A percentile compares a stretch with the other conserved stretches of the same genome.
Evolutionary conservation across 805 yeast genomes (phyloP).

Genomic region (Candida germanica): DNA sequence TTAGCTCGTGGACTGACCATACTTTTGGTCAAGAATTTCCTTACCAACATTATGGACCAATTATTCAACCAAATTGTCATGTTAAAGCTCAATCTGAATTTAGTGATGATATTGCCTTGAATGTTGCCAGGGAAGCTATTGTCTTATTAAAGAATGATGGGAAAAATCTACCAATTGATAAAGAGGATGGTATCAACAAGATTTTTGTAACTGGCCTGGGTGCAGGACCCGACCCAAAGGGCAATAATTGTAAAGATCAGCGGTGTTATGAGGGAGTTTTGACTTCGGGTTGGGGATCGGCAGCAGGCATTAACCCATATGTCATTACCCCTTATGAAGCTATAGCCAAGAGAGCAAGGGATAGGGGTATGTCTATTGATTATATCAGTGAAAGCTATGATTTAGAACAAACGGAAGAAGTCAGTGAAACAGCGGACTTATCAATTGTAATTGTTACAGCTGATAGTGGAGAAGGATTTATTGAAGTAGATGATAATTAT

Average conservation of each 20-base stretch:
- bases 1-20: conserved; percentile 57
- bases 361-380: conserved; percentile 45
- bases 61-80: conserved; percentile 51
- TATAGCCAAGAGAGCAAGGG: conserved; percentile 45
- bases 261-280: conserved; percentile 52
- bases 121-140: conserved; percentile 56
- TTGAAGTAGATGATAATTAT: conserved; percentile 53
- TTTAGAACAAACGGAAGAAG: conserved; percentile 39
- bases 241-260: conserved; percentile 53
- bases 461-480: conserved; percentile 57
- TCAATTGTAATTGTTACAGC: conserved; percentile 54
- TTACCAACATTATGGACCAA: conserved; percentile 54
- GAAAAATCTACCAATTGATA: conserved; percentile 49
- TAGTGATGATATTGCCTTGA: conserved; percentile 47
- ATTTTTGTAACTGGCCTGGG: conserved; percentile 50
- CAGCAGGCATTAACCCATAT: conserved; percentile 53
- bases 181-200: conserved; percentile 39
- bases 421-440: conserved; percentile 50
- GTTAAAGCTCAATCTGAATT: conserved; percentile 49
- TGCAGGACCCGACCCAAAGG: conserved; percentile 50
- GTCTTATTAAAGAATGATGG: conserved; percentile 53
- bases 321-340: conserved; percentile 60
- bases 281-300: conserved; percentile 65
- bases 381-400: conserved; percentile 46
- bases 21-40: conserved; percentile 54